Percentiles rank a stretch among this genome's conserved stretches.
Evolutionary conservation across 768 basidiomycete species (phyloP).

Genomic region (Mycena floridula): DNA sequence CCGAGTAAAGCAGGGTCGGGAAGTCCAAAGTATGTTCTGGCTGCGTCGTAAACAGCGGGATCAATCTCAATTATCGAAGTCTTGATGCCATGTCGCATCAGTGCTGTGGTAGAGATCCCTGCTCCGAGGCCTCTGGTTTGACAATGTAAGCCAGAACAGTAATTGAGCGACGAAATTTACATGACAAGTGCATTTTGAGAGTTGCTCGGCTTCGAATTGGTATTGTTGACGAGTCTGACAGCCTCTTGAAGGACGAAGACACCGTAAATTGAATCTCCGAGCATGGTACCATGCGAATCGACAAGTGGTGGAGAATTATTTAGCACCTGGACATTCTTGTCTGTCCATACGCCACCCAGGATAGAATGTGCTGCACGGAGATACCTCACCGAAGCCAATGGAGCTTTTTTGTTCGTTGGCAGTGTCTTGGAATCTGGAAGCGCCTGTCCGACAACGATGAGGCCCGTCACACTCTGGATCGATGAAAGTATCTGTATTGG

Average conservation of each 20-base stretch:
- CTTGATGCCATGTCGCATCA: conserved; percentile 60
- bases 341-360: conserved; percentile 77
- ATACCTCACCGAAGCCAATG: conserved; percentile 49
- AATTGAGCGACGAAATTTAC: conserved; percentile 33
- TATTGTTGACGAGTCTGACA: conserved; percentile 58
- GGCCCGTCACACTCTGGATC: conserved; percentile 67
- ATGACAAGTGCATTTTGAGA: conserved; percentile 62
- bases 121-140: conserved; percentile 74
- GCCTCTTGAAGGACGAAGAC: conserved; percentile 88
- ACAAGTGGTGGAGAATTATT: conserved; percentile 33
- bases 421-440: conserved; percentile 31
- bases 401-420: conserved; percentile 20
- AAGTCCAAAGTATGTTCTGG: conserved; percentile 75
- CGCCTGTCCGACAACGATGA: conserved; percentile 77
- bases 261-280: conserved; percentile 78
- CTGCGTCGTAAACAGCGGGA: conserved; percentile 81
- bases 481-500: conserved; percentile 65
- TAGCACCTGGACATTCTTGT: conserved; percentile 36
- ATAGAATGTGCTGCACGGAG: conserved; percentile 62
- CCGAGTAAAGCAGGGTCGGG: conserved; percentile 43
- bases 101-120: conserved; percentile 74
- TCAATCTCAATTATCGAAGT: conserved; percentile 93
- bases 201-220: conserved; percentile 26
- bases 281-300: conserved; percentile 46
- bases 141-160: conserved; percentile 9